These are phyloP conservation scores for Porcisia hertigi DNA, from an alignment of 208 protist genomes.

Conservation along the genomic window DNA sequence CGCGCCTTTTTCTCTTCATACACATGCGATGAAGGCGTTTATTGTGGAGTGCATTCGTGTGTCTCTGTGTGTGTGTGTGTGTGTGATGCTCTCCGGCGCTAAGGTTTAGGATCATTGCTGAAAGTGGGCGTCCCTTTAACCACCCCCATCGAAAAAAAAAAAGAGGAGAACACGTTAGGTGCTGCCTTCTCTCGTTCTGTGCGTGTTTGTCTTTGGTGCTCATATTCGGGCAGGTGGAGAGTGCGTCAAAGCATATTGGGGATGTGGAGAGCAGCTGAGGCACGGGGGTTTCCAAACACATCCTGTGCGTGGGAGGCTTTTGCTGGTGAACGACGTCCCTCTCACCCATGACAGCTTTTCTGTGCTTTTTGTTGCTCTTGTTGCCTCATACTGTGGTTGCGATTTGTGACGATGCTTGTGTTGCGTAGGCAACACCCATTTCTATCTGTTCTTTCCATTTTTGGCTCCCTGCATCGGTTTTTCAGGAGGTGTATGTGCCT, in stretches of 20 bases:
- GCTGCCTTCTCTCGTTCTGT: neutral
- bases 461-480: neutral
- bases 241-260: neutral
- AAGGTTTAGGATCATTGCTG: no score
- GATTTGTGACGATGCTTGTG: neutral
- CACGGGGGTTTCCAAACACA: no score
- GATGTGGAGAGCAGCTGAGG: no score
- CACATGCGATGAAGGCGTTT: no score
- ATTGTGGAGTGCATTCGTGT: neutral
- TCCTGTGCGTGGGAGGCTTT: neutral
- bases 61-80: neutral
- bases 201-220: neutral
- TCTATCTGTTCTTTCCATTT: neutral
- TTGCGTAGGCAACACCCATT: neutral
- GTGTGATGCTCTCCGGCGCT: neutral
- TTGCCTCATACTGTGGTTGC: neutral
- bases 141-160: no score
- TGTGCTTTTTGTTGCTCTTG: neutral
- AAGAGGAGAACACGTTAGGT: no score
- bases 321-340: neutral
- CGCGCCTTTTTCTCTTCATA: no score
- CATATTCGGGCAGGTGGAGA: neutral
- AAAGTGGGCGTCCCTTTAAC: no score
- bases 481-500: neutral
- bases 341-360: neutral